Evolutionary conservation across 2,329 filamentous ascomycete genomes (phyloP).

Genomic region (Phialophora expanda): DNA sequence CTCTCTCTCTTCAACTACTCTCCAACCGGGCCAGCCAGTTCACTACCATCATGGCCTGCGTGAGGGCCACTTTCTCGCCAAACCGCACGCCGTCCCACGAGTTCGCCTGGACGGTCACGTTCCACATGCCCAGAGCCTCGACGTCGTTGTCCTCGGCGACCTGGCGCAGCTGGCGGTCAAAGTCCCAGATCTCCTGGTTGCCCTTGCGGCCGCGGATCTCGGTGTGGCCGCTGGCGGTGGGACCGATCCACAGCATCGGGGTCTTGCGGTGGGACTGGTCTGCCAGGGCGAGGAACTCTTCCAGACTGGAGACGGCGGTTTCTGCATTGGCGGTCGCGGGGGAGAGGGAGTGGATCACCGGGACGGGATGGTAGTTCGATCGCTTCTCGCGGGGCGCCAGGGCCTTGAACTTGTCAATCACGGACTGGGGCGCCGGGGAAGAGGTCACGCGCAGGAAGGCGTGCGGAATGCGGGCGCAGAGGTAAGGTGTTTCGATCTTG

Average conservation of each 20-base stretch:
- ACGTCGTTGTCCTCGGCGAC: constrained; percentile 46
- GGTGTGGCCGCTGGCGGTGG: constrained; percentile 47
- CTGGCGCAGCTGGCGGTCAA: constrained; percentile 44
- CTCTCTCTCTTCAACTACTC: not conserved
- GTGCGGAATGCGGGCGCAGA: constrained; percentile 45
- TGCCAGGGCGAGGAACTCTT: constrained; percentile 49
- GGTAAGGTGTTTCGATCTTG: constrained; percentile 25
- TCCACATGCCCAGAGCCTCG: constrained; percentile 53
- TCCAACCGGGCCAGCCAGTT: constrained; percentile 37
- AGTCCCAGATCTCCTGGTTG: constrained; percentile 49
- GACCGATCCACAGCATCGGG: constrained; percentile 53
- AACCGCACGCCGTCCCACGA: constrained; percentile 49
- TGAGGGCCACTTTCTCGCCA: constrained; percentile 49
- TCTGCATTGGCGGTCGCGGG: constrained; percentile 43
- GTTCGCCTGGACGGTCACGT: constrained; percentile 50
- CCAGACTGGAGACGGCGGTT: constrained; percentile 45
- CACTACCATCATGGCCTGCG: constrained; percentile 53
- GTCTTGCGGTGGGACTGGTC: constrained; percentile 46
- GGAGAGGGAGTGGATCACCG: constrained; percentile 49
- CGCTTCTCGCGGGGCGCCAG: constrained; percentile 41
- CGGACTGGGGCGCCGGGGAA: constrained; percentile 42
- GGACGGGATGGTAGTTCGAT: constrained; percentile 47
- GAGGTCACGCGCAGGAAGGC: constrained; percentile 45
- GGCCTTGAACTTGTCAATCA: constrained; percentile 43
- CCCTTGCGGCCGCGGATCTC: constrained; percentile 44